Conservation (phyloP, 2,329 filamentous ascomycete genomes). For the Lachnum nothofagi region DNA sequence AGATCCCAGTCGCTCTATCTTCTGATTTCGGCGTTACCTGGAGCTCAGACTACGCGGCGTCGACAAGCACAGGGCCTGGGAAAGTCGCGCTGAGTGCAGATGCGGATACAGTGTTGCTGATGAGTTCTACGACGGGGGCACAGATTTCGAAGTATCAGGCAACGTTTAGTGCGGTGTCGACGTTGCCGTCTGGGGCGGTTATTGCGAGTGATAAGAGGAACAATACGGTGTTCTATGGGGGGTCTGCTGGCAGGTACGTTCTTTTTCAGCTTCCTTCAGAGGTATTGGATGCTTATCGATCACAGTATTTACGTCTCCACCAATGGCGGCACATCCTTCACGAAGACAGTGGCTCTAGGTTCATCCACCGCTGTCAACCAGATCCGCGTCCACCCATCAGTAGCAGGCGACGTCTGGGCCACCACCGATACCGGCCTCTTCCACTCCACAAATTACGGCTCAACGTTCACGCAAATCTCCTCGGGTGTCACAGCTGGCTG, state of each 20-base stretch:
- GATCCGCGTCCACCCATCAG: conserved; percentile 51
- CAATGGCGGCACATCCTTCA: conserved; percentile 44
- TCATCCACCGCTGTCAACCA: conserved; percentile 46
- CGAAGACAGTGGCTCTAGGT: conserved; percentile 35
- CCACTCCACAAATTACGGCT: conserved; percentile 48
- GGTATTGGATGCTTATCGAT: no score
- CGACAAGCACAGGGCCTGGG: conserved; percentile 40
- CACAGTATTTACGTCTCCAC: conserved; percentile 45
- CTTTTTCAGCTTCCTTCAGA: not conserved
- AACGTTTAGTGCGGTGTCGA: conserved; percentile 42
- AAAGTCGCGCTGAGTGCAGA: conserved; percentile 47
- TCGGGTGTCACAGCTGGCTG: conserved; percentile 7
- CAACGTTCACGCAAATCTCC: conserved; percentile 39
- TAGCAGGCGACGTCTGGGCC: conserved; percentile 56
- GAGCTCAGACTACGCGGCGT: conserved; percentile 43
- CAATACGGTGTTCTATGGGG: conserved; percentile 49
- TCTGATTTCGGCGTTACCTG: conserved; percentile 47
- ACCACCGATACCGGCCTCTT: conserved; percentile 52
- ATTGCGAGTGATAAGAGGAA: conserved; percentile 52
- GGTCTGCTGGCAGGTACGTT: conserved; percentile 35
- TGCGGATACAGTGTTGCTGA: conserved; percentile 47
- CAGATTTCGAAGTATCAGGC: conserved; percentile 35
- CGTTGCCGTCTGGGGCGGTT: conserved; percentile 39
- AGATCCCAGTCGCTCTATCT: conserved; percentile 44
- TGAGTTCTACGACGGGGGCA: conserved; percentile 35